Percentiles rank a stretch among this genome's conserved stretches.
These are phyloP conservation scores for Talaromyces marneffei DNA, from an alignment of 2,329 filamentous ascomycete species.

Conservation along the genomic window DNA sequence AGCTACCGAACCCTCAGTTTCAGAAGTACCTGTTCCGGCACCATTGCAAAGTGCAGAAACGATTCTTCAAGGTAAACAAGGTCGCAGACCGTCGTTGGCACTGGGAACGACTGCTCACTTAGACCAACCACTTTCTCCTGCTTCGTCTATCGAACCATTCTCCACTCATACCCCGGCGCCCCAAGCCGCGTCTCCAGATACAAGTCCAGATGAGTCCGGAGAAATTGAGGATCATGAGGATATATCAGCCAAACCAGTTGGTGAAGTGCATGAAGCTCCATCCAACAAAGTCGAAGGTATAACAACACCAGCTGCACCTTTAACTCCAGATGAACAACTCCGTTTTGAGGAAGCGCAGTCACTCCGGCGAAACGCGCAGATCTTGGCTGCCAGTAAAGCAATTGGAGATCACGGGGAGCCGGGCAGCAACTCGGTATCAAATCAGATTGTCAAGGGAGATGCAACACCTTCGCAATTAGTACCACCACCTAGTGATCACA, in stretches of 20 bases:
- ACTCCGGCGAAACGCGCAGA: slow-evolving; percentile 18
- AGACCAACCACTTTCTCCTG: slow-evolving; percentile 45
- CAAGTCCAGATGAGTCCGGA: slow-evolving; percentile 64
- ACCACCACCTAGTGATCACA: slow-evolving; percentile 15
- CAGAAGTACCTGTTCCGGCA: slow-evolving; percentile 16
- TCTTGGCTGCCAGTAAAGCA: slow-evolving; percentile 19
- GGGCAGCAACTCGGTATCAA: slow-evolving; percentile 17
- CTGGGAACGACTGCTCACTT: slow-evolving; percentile 21
- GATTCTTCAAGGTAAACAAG: slow-evolving; percentile 23
- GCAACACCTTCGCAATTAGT: slow-evolving; percentile 14
- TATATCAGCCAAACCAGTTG: slow-evolving; percentile 6
- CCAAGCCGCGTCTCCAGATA: slow-evolving; percentile 64
- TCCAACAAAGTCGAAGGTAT: slow-evolving; percentile 20
- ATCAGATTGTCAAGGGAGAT: slow-evolving; percentile 25
- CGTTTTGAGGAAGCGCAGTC: slow-evolving; percentile 51
- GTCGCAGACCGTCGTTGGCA: slow-evolving; percentile 25
- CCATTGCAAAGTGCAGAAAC: slow-evolving; percentile 10
- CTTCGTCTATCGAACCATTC: slow-evolving; percentile 62
- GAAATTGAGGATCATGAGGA: slow-evolving; percentile 40
- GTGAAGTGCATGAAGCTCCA: slow-evolving; percentile 20
- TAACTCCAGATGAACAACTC: slow-evolving; percentile 55
- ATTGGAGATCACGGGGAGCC: slow-evolving; percentile 17
- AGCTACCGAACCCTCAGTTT: neutral
- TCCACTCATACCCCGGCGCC: slow-evolving; percentile 67
- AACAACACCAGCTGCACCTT: slow-evolving; percentile 34